phyloP scores from a whole-genome alignment of 257 asterid genomes.

The Rauvolfia tetraphylla region DNA sequence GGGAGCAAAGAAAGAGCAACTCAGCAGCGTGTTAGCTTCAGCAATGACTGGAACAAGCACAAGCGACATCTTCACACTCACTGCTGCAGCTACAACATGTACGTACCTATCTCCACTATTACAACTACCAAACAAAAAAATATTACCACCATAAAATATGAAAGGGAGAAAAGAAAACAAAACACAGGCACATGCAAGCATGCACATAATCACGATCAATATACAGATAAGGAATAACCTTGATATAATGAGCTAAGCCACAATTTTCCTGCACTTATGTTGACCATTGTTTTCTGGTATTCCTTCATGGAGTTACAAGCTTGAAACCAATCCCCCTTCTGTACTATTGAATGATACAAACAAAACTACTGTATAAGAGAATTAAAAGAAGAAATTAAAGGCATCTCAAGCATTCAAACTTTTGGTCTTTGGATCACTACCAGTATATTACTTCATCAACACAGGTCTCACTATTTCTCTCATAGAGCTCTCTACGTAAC shows the following conservation, averaged over 20 bases:
- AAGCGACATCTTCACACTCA: slow-evolving; percentile 61
- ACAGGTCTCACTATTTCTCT: neutral
- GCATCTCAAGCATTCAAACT: neutral
- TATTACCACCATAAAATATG: neutral
- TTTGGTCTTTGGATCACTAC: neutral
- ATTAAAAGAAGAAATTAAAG: neutral
- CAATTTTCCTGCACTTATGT: neutral
- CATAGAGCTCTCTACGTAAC: no score
- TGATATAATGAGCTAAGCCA: neutral
- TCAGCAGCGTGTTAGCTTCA: slow-evolving; percentile 59
- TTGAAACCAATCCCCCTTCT: neutral
- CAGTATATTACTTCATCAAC: neutral
- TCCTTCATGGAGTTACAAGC: neutral
- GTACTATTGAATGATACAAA: neutral
- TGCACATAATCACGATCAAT: neutral
- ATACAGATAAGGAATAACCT: neutral
- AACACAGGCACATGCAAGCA: neutral
- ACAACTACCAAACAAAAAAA: neutral
- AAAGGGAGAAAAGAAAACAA: neutral
- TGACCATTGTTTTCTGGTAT: neutral
- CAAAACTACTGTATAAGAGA: no score
- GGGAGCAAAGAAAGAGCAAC: slow-evolving; percentile 88
- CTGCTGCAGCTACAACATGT: slow-evolving; percentile 90
- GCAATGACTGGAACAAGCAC: slow-evolving; percentile 61
- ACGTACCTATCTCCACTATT: slow-evolving; percentile 19